Evolutionary conservation across 2,329 filamentous ascomycete species (phyloP), one percentile per base, ranked within the genome.

Genomic region (Penicillium crustosum): DNA sequence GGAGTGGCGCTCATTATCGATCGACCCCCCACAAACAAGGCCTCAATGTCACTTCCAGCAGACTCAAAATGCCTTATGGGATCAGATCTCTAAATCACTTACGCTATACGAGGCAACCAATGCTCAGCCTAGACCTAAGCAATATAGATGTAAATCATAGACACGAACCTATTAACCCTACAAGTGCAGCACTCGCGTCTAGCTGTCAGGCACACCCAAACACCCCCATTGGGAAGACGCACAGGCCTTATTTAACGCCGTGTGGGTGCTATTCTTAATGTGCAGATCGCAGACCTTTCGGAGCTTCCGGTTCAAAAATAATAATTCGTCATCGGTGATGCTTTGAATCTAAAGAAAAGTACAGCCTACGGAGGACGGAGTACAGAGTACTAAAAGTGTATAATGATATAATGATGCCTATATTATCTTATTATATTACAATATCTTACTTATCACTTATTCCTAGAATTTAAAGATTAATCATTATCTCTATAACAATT

Each of bases 191-290:
- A 55, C 27, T 43, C 38, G 38, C 50, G 43, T 57, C 42, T 47
- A 53, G 51, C 51, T 60, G 60, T 48, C 57, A 61, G 59, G 53
- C 36, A 59, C 53, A 49, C 53, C 31, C 33, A 35, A 23, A 49
- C 17, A 9, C 21, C 23, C 31, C 13, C 42, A 13, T 33, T 48
- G 4, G 21, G 23, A 36, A 36, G 21, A 31, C 49, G 63, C 63
- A 60, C 59, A 59, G 55, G 59, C 57, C 57, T 57, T 49, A 49
- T 48, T 58, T 64, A 42, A 57, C 41, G 49, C 39, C 29, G 50
- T 64, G 63, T 64, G 61, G 58, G 58, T 62, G 61, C 62, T 63
- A 63, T 65, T 66, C 57, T 58, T 58, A 58, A 60, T 41, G 25
- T 49, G 63, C 60, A 58, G 62, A 65, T 66, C 61, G 55, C 48